These are phyloP conservation scores for Didymella segeticola DNA, from an alignment of 2,329 filamentous ascomycete species.

Conservation along the genomic window DNA sequence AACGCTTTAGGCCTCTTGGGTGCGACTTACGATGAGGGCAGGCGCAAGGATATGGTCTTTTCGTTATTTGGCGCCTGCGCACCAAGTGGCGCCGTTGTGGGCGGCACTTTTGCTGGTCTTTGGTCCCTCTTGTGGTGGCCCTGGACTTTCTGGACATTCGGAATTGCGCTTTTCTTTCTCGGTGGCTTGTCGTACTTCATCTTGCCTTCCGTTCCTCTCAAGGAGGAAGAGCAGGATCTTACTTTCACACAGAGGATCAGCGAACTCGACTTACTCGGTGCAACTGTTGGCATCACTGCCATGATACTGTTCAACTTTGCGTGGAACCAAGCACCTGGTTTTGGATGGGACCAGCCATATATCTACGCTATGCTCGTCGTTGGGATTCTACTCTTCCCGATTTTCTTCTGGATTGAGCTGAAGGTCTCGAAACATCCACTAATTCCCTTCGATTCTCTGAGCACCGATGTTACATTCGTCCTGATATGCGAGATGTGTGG, in stretches of 20 bases:
- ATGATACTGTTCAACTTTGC: conserved; percentile 69
- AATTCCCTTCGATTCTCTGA: conserved; percentile 62
- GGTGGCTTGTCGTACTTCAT: conserved; percentile 48
- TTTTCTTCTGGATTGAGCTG: conserved; percentile 63
- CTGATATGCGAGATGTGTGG: conserved; percentile 60
- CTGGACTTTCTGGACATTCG: conserved; percentile 58
- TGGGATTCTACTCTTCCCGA: conserved; percentile 60
- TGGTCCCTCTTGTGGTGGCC: conserved; percentile 60
- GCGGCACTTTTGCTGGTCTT: conserved; percentile 50
- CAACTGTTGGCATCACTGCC: conserved; percentile 59
- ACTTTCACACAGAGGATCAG: conserved; percentile 31
- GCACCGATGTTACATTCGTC: conserved; percentile 61
- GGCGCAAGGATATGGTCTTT: conserved; percentile 67
- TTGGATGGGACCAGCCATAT: conserved; percentile 64
- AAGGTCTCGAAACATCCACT: conserved; percentile 59
- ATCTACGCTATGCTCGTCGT: conserved; percentile 65
- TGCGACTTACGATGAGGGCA: conserved; percentile 62
- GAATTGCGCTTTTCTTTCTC: conserved; percentile 49
- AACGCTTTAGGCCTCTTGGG: conserved; percentile 70
- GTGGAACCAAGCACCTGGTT: conserved; percentile 69
- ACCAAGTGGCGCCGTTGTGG: conserved; percentile 53
- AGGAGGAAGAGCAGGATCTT: conserved; percentile 20
- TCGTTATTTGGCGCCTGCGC: conserved; percentile 58
- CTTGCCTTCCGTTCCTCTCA: conserved; percentile 47
- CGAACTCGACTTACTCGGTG: conserved; percentile 55